These are phyloP conservation scores for Globisporangium canariense DNA, from an alignment of 352 stramenopile genomes.

Conservation along the genomic window DNA sequence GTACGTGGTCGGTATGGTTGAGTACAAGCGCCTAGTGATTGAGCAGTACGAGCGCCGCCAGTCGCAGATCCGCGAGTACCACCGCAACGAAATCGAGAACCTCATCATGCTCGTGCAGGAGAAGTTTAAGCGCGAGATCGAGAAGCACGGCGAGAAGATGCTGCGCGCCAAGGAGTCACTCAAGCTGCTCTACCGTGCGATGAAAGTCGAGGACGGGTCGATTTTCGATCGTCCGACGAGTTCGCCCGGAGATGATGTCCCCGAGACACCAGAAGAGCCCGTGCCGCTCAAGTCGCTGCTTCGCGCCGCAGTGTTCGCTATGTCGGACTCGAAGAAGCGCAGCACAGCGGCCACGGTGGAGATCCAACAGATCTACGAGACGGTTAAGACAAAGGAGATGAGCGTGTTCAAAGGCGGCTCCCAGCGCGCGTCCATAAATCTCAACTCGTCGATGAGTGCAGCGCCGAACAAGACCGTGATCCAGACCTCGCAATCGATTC, in stretches of 20 bases:
- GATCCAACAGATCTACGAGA: constrained; percentile 45
- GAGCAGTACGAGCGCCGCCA: constrained; percentile 67
- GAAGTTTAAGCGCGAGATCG: constrained; percentile 57
- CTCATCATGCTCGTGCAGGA: constrained; percentile 54
- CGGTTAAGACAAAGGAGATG: constrained; percentile 15
- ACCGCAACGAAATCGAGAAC: constrained; percentile 61
- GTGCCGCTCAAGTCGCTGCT: constrained; percentile 56
- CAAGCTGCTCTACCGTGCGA: constrained; percentile 57
- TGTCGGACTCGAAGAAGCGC: constrained; percentile 58
- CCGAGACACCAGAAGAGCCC: constrained; percentile 16
- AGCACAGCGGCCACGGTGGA: constrained; percentile 31
- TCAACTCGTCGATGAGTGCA: constrained; percentile 16
- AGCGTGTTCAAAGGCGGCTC: not conserved
- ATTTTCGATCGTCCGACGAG: not conserved
- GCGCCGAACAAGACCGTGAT: constrained; percentile 12
- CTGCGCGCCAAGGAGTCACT: constrained; percentile 52
- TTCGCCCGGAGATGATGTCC: not conserved
- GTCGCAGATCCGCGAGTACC: constrained; percentile 46
- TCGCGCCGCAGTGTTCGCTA: constrained; percentile 54
- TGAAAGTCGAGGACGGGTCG: constrained; percentile 20
- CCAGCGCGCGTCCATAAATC: not conserved
- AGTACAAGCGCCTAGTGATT: constrained; percentile 75
- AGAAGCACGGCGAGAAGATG: constrained; percentile 48
- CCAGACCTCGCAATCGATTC: constrained; percentile 1
- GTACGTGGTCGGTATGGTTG: constrained; percentile 49